Conservation (phyloP, 768 basidiomycete species). For the Clitopilus hobsonii region DNA sequence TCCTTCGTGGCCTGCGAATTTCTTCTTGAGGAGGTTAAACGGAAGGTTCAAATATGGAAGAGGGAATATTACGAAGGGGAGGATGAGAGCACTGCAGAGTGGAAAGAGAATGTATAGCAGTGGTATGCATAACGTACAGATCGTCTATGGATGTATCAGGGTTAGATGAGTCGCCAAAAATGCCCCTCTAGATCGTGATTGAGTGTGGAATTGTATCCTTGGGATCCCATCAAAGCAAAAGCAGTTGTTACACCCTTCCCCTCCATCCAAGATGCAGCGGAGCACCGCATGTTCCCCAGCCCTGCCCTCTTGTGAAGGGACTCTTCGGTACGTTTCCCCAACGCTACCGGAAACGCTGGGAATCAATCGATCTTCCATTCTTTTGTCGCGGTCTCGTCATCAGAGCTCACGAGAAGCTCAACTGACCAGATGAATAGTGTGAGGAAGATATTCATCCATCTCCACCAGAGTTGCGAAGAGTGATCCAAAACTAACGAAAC, state of each 20-base stretch:
- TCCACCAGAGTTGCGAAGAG: slow-evolving; percentile 91
- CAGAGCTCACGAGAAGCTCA: slow-evolving; percentile 75
- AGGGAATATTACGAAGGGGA: slow-evolving; percentile 80
- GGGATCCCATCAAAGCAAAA: too few relatives aligned
- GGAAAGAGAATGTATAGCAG: slow-evolving; percentile 55
- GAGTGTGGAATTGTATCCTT: too few relatives aligned
- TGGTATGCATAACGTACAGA: slow-evolving; percentile 1
- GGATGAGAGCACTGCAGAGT: slow-evolving; percentile 54
- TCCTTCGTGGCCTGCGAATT: slow-evolving; percentile 76
- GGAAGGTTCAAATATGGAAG: slow-evolving; percentile 87
- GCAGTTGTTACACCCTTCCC: too few relatives aligned
- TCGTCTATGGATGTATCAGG: neutral
- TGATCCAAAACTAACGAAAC: slow-evolving; percentile 66
- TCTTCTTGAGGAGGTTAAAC: slow-evolving; percentile 84
- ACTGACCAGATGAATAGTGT: slow-evolving; percentile 80
- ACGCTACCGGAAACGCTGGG: too few relatives aligned
- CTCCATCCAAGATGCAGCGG: too few relatives aligned
- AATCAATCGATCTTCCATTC: slow-evolving; percentile 79
- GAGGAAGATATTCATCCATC: slow-evolving; percentile 89
- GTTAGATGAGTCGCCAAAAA: neutral
- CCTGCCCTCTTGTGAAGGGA: neutral
- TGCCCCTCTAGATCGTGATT: too few relatives aligned
- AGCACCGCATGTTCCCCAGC: neutral
- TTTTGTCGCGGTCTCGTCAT: slow-evolving; percentile 58
- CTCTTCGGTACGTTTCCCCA: too few relatives aligned